Evolutionary conservation across 768 basidiomycete genomes (phyloP).

Genomic region (Macrolepiota fuliginosa): DNA sequence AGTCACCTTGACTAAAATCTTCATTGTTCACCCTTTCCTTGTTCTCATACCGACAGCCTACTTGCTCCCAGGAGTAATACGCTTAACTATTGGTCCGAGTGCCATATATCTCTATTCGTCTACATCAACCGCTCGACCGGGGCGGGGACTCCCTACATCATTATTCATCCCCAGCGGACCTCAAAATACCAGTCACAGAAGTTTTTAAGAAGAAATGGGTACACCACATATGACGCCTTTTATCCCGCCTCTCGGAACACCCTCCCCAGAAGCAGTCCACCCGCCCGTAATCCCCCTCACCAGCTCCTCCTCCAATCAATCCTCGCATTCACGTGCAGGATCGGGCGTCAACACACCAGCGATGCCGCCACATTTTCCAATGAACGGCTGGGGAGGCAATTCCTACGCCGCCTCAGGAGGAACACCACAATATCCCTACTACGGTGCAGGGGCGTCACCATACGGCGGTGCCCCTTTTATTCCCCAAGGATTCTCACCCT

Average conservation of each 20-base stretch:
- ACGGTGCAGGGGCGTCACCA: not conserved
- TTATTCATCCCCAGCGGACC: not conserved
- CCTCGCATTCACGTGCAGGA: conserved; percentile 1
- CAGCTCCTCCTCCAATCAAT: not conserved
- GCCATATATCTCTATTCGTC: not conserved
- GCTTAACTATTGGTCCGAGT: not conserved
- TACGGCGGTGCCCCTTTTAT: not conserved
- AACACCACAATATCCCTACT: not conserved
- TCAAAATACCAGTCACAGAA: not conserved
- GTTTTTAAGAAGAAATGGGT: not conserved
- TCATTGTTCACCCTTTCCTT: not conserved
- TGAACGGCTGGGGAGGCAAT: not conserved
- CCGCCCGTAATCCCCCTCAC: conserved; percentile 9
- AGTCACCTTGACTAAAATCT: not conserved
- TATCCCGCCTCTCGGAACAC: conserved; percentile 15
- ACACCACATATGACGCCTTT: conserved; percentile 13
- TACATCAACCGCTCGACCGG: too few species aligned
- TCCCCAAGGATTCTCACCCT: not conserved
- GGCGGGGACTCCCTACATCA: not conserved
- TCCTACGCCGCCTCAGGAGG: not conserved
- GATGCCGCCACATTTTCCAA: not conserved
- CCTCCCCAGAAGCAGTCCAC: conserved; percentile 3
- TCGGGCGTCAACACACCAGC: conserved; percentile 5
- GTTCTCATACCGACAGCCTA: not conserved
- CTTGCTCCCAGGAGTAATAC: not conserved